Evolutionary conservation across 2,329 filamentous ascomycete genomes (phyloP).

Genomic region (Fusarium metavorans): DNA sequence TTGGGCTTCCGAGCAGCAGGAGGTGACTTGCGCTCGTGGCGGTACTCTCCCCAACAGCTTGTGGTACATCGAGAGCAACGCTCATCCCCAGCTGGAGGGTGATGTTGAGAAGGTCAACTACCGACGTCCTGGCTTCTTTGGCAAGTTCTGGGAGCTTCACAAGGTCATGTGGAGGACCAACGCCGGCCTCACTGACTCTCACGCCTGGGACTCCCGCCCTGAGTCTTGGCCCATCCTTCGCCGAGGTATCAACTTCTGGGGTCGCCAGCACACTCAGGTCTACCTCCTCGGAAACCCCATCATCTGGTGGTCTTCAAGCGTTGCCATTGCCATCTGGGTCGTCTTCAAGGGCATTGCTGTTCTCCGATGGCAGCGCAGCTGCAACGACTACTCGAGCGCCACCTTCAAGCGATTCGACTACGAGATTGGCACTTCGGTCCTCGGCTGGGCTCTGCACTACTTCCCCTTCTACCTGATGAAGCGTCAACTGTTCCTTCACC

Average conservation of each 20-base stretch:
- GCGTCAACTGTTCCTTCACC: conserved; percentile 96
- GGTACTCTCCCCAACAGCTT: conserved; percentile 95
- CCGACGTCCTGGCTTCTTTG: conserved; percentile 91
- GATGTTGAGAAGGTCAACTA: conserved; percentile 96
- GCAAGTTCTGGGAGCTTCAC: conserved; percentile 97
- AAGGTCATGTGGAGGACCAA: conserved; percentile 99
- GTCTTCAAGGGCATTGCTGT: conserved; percentile 89
- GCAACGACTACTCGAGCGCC: conserved; percentile 82
- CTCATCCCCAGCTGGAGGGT: conserved; percentile 80
- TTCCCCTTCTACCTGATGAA: conserved; percentile 99
- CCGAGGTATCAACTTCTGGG: conserved; percentile 99
- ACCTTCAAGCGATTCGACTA: conserved; percentile 98
- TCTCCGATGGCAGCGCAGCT: conserved; percentile 94
- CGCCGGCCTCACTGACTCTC: conserved; percentile 93
- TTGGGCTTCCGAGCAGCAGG: conserved; percentile 98
- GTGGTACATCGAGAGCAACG: conserved; percentile 95
- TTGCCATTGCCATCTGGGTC: conserved; percentile 80
- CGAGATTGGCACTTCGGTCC: conserved; percentile 88
- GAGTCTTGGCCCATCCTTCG: conserved; percentile 91
- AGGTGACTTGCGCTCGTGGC: conserved; percentile 95
- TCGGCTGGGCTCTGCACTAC: conserved; percentile 98
- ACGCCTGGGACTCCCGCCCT: conserved; percentile 97
- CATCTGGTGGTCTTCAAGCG: conserved; percentile 92
- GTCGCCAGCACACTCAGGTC: conserved; percentile 91
- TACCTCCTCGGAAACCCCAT: conserved; percentile 96